Evolutionary conservation across 306 rosid species (phyloP).

Genomic region (Cucurbita ficifolia): DNA sequence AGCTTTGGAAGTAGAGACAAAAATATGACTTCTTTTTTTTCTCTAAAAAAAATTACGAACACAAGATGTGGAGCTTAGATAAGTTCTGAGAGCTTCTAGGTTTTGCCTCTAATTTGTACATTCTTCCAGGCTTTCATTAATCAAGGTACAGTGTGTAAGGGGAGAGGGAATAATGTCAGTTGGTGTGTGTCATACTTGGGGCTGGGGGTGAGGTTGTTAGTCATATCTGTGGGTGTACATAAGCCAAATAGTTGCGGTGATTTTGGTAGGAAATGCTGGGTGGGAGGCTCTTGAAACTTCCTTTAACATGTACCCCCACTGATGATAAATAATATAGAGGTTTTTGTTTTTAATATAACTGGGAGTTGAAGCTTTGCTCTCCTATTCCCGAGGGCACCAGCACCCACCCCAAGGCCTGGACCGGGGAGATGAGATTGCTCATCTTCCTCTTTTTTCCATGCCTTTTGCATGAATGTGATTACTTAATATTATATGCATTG

Average conservation of each 20-base stretch:
- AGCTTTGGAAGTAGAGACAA: background rate
- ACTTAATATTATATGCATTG: background rate
- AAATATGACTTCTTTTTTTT: background rate
- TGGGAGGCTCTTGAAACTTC: background rate
- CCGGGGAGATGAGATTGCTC: background rate
- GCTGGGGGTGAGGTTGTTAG: background rate
- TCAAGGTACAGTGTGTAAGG: background rate
- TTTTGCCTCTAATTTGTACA: background rate
- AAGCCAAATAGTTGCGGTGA: background rate
- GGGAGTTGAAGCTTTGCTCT: no score
- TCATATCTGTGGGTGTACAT: background rate
- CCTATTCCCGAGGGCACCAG: no score
- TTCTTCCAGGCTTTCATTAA: background rate
- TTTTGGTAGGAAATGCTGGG: background rate
- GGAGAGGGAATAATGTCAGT: background rate
- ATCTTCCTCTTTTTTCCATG: background rate
- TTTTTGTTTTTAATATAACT: background rate
- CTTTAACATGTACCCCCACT: background rate
- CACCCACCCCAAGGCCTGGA: no score
- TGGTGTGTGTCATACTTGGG: background rate
- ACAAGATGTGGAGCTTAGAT: background rate
- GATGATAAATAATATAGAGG: background rate
- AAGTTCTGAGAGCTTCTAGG: background rate
- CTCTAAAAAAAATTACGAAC: background rate
- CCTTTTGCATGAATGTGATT: background rate